These are phyloP conservation scores for Penicillium turbatum DNA, from an alignment of 495 filamentous ascomycete genomes.

Conservation along the genomic window DNA sequence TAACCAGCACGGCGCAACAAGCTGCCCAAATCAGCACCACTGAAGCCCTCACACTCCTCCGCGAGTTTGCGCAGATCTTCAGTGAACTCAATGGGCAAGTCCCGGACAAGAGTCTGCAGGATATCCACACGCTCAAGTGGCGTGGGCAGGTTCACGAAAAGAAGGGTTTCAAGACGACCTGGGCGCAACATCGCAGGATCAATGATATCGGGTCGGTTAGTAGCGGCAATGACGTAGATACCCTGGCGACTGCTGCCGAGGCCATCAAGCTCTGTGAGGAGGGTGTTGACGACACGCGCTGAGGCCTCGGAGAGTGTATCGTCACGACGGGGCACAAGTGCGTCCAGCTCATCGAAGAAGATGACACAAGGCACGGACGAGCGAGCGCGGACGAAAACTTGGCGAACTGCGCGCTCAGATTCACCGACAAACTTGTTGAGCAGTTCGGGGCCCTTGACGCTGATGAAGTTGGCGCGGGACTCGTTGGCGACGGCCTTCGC, in stretches of 20 bases:
- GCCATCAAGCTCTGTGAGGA: conserved; percentile 95
- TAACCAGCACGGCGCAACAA: conserved; percentile 73
- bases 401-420: conserved; percentile 85
- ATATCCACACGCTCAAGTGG: conserved; percentile 80
- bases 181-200: conserved; percentile 93
- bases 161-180: conserved; percentile 79
- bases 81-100: conserved; percentile 52
- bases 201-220: conserved; percentile 94
- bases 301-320: conserved; percentile 77
- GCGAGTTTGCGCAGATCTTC: conserved; percentile 54
- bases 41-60: conserved; percentile 75
- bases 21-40: conserved; percentile 82
- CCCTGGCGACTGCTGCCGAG: conserved; percentile 69
- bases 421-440: conserved; percentile 96
- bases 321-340: conserved; percentile 80
- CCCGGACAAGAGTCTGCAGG: conserved; percentile 67
- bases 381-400: conserved; percentile 86
- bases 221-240: conserved; percentile 93
- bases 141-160: conserved; percentile 86
- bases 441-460: conserved; percentile 91
- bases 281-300: conserved; percentile 87
- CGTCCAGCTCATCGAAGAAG: conserved; percentile 97
- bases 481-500: conserved; percentile 97
- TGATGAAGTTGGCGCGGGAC: conserved; percentile 94
- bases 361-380: conserved; percentile 87